Conservation (phyloP, 805 yeast genomes). For the Ogataea neopini region DNA sequence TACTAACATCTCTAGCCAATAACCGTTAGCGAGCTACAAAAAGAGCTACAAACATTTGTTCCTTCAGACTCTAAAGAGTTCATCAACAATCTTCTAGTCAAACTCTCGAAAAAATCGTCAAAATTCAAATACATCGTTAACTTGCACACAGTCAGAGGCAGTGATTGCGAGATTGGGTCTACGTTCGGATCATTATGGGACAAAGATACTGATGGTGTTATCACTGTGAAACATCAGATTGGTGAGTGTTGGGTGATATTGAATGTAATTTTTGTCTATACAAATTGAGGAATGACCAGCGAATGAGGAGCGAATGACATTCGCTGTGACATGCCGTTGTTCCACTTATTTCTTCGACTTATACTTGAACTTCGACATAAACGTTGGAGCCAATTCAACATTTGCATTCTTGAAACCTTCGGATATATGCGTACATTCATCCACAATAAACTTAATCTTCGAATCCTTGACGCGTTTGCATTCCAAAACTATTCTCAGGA, state of each 20-base stretch:
- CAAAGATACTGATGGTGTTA: conserved; percentile 52
- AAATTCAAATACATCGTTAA: conserved; percentile 57
- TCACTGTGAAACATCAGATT: conserved; percentile 36
- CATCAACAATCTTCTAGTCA: conserved; percentile 35
- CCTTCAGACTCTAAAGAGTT: conserved; percentile 24
- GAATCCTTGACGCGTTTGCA: conserved; percentile 39
- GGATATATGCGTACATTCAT: conserved; percentile 26
- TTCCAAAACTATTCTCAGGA: conserved; percentile 64
- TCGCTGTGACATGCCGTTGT: too few relatives aligned
- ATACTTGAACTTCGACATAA: conserved; percentile 21
- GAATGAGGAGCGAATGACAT: too few relatives aligned
- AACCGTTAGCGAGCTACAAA: conserved; percentile 17
- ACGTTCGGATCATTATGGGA: conserved; percentile 62
- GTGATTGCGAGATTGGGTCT: conserved; percentile 34
- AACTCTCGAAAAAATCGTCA: conserved; percentile 47
- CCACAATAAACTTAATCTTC: conserved; percentile 26
- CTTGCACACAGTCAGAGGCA: conserved; percentile 37
- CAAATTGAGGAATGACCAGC: too few relatives aligned
- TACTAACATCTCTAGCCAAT: conserved; percentile 23
- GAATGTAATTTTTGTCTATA: conserved; percentile 35
- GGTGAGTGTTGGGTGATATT: conserved; percentile 28
- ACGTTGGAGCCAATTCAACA: conserved; percentile 17
- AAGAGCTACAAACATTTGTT: conserved; percentile 11
- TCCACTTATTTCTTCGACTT: conserved; percentile 8
- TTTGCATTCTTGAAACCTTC: conserved; percentile 10